These are phyloP conservation scores for Rhododendron griersonianum DNA, from an alignment of 148 eudicot genomes.

Conservation along the genomic window DNA sequence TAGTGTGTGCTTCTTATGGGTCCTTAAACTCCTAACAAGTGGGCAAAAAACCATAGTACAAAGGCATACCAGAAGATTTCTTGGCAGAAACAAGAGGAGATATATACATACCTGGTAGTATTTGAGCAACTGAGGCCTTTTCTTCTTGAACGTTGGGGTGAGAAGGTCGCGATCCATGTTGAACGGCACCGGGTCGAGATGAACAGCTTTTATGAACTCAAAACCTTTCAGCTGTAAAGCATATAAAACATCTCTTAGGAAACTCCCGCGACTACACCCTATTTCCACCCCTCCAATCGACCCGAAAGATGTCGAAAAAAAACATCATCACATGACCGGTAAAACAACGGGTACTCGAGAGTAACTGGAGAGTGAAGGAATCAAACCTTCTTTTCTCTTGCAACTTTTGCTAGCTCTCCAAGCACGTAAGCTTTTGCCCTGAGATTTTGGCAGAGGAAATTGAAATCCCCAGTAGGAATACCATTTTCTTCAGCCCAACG, in stretches of 20 bases:
- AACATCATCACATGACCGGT: neutral
- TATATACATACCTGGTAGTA: conserved; percentile 55
- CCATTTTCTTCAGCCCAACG: conserved; percentile 61
- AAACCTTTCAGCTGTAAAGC: conserved; percentile 71
- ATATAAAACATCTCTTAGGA: neutral
- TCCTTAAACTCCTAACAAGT: neutral
- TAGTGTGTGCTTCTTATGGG: neutral
- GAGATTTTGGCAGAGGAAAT: conserved; percentile 58
- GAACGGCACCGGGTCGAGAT: conserved; percentile 74
- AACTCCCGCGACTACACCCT: neutral
- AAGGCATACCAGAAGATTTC: neutral
- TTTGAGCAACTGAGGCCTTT: conserved; percentile 76
- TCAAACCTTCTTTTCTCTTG: conserved; percentile 69
- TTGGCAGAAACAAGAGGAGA: neutral
- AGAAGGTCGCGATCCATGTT: conserved; percentile 78
- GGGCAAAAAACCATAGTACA: neutral
- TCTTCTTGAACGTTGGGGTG: conserved; percentile 81
- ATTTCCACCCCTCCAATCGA: neutral
- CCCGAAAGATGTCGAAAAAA: neutral
- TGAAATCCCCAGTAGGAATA: conserved; percentile 45
- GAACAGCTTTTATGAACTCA: conserved; percentile 67
- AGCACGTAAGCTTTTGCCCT: conserved; percentile 58
- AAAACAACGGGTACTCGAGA: neutral
- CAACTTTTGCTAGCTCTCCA: conserved; percentile 58
- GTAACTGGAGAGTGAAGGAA: neutral